Conservation (phyloP, 2,329 filamentous ascomycete genomes). For the Claviceps humidiphila region DNA sequence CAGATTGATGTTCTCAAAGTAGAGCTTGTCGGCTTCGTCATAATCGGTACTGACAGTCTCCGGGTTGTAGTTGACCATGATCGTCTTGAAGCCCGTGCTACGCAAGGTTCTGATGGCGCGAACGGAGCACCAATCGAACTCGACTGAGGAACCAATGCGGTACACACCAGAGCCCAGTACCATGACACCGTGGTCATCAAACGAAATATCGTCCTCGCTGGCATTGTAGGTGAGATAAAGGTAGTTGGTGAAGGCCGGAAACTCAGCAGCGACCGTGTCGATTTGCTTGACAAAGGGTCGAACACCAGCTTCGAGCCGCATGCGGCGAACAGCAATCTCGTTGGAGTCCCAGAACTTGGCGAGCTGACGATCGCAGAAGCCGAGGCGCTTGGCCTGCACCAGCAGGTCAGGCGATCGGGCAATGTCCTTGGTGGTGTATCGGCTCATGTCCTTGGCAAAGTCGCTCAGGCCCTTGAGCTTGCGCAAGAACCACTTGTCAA, state of each 20-base stretch:
- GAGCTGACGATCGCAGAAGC: conserved; percentile 87
- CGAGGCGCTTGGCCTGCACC: conserved; percentile 78
- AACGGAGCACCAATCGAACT: conserved; percentile 99
- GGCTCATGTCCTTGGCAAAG: conserved; percentile 69
- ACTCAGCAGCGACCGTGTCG: conserved; percentile 94
- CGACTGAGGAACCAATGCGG: conserved; percentile 91
- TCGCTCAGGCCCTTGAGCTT: conserved; percentile 84
- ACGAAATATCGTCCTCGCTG: conserved; percentile 67
- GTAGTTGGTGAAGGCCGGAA: conserved; percentile 90
- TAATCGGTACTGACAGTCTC: conserved; percentile 87
- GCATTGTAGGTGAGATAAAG: conserved; percentile 95
- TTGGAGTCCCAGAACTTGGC: conserved; percentile 92
- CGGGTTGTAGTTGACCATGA: conserved; percentile 93
- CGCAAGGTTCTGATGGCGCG: conserved; percentile 83
- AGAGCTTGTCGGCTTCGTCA: conserved; percentile 85
- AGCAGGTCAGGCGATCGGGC: conserved; percentile 52
- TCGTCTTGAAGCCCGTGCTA: conserved; percentile 74
- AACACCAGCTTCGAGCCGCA: conserved; percentile 77
- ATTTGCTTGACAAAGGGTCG: conserved; percentile 93
- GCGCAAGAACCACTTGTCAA: conserved; percentile 96
- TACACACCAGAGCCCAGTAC: conserved; percentile 93
- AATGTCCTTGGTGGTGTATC: conserved; percentile 51
- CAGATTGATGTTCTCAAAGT: conserved; percentile 90
- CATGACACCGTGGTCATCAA: conserved; percentile 88
- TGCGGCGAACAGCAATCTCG: conserved; percentile 74